Percentiles rank a stretch among this genome's conserved stretches.
Conservation (phyloP, 2,329 filamentous ascomycete species). For the Aspergillus quadricinctus region DNA sequence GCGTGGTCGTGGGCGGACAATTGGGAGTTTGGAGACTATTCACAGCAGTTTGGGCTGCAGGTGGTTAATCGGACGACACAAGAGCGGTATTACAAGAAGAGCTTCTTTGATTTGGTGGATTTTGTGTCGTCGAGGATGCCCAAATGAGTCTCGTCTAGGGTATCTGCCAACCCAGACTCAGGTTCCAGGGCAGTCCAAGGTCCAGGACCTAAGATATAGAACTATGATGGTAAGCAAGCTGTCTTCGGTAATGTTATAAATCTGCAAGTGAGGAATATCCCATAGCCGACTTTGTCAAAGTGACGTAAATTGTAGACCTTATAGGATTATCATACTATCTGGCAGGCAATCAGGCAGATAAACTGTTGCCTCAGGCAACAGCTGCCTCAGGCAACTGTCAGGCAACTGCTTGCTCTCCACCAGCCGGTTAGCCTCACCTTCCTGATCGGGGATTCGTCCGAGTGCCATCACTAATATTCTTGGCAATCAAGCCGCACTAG, state of each 20-base stretch:
- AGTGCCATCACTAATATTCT: constrained; percentile 17
- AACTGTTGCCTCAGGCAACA: neutral
- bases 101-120: constrained; percentile 56
- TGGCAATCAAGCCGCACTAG: neutral
- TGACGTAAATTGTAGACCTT: too few relatives aligned
- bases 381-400: neutral
- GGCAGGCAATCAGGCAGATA: too few relatives aligned
- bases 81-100: constrained; percentile 52
- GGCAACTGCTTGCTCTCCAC: neutral
- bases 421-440: neutral
- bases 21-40: constrained; percentile 53
- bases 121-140: constrained; percentile 26
- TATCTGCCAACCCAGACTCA: too few relatives aligned
- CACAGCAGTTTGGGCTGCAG: constrained; percentile 53
- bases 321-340: too few relatives aligned
- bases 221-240: too few relatives aligned
- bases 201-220: too few relatives aligned
- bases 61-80: constrained; percentile 52
- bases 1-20: constrained; percentile 54
- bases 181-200: too few relatives aligned
- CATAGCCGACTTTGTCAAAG: too few relatives aligned
- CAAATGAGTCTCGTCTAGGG: too few relatives aligned
- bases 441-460: neutral
- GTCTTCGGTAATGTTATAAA: too few relatives aligned
- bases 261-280: too few relatives aligned